phyloP scores from a whole-genome alignment of 257 asterid genomes.

The Cinchona pubescens region DNA sequence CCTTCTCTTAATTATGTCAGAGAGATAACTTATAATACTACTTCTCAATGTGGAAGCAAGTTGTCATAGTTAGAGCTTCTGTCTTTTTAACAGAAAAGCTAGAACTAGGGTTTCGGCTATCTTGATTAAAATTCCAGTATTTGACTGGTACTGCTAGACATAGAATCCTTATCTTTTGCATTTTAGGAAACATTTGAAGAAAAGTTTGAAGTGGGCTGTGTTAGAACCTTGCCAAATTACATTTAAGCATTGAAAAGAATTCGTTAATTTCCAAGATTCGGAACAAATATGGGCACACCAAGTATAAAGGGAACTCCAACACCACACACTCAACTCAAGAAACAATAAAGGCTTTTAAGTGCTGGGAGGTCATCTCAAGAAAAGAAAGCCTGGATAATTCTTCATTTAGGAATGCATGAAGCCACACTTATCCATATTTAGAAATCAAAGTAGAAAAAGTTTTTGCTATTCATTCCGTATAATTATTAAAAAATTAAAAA shows the following conservation, averaged over 20 bases:
- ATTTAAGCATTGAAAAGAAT: slow-evolving; percentile 1
- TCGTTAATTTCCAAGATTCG: slow-evolving; percentile 25
- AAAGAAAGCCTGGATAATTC: slow-evolving; percentile 11
- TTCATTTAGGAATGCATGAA: slow-evolving; percentile 16
- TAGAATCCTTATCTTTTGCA: slow-evolving; percentile 36
- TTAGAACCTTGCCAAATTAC: slow-evolving; percentile 19
- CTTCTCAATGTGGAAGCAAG: slow-evolving; percentile 36
- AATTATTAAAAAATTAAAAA: too few species aligned
- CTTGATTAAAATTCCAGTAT: not conserved
- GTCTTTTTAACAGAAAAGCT: not conserved
- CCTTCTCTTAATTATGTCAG: not conserved
- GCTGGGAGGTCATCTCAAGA: slow-evolving; percentile 25
- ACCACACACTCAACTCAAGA: slow-evolving; percentile 16
- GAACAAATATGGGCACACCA: slow-evolving; percentile 16
- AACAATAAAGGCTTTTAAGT: slow-evolving; percentile 1
- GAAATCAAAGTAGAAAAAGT: slow-evolving; percentile 21
- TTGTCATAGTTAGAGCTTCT: not conserved
- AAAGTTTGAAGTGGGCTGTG: slow-evolving; percentile 8
- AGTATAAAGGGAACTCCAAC: slow-evolving; percentile 60
- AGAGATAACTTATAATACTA: slow-evolving; percentile 4
- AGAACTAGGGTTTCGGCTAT: slow-evolving; percentile 19
- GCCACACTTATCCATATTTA: slow-evolving; percentile 19
- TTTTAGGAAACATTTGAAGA: slow-evolving; percentile 18
- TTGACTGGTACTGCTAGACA: slow-evolving; percentile 7
- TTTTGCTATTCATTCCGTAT: too few species aligned